A percentile compares a stretch with the other conserved stretches of the same genome.
Evolutionary conservation across 495 filamentous ascomycete species (phyloP).

Genomic region (Penicillium coffeae): DNA sequence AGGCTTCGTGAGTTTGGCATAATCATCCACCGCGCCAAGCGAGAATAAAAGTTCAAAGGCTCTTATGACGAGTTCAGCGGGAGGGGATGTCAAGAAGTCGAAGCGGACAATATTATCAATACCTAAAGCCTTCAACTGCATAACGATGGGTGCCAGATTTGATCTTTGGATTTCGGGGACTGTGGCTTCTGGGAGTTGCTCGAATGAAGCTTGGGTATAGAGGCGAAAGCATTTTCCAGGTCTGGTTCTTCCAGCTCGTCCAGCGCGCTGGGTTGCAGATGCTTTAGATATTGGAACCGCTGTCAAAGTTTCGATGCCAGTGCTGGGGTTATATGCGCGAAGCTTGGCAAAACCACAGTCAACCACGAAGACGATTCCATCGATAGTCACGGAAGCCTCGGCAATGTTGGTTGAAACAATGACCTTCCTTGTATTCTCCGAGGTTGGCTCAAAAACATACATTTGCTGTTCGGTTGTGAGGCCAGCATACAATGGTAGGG

Average conservation of each 20-base stretch:
- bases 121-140: conserved; percentile 93
- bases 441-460: conserved; percentile 85
- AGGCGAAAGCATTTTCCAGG: conserved; percentile 94
- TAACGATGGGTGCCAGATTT: conserved; percentile 83
- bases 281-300: conserved; percentile 85
- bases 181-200: conserved; percentile 66
- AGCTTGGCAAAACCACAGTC: conserved; percentile 92
- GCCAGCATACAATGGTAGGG: conserved; percentile 85
- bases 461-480: conserved; percentile 87
- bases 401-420: conserved; percentile 96
- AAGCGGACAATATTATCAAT: conserved; percentile 95
- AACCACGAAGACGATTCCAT: conserved; percentile 88
- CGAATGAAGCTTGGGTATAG: conserved; percentile 76
- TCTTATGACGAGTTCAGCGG: conserved; percentile 80
- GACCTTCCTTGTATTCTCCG: conserved; percentile 82
- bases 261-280: conserved; percentile 86
- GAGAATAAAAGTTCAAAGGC: conserved; percentile 87
- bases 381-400: conserved; percentile 92
- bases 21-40: conserved; percentile 82
- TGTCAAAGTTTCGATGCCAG: conserved; percentile 90
- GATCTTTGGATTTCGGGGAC: conserved; percentile 91
- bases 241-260: conserved; percentile 85
- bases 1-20: conserved; percentile 87
- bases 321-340: conserved; percentile 79
- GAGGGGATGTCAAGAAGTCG: conserved; percentile 83